phyloP scores from a whole-genome alignment of 2,329 filamentous ascomycete species.

The Xylariaceae sp. region DNA sequence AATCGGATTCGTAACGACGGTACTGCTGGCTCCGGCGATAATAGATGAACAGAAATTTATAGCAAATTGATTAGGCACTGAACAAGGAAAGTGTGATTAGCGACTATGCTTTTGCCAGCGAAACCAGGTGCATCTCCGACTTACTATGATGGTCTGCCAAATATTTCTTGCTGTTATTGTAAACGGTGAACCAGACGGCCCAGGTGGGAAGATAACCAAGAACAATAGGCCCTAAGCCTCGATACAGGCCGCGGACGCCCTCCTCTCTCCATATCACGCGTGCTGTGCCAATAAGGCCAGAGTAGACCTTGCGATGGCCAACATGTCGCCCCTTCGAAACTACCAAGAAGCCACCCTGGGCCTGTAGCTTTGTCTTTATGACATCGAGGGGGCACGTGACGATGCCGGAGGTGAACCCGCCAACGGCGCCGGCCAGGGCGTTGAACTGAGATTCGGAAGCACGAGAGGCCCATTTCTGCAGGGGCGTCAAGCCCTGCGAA shows the following conservation, averaged over 20 bases:
- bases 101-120: not conserved
- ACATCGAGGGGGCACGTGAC: slow-evolving; percentile 97
- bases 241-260: slow-evolving; percentile 83
- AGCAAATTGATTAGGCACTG: slow-evolving; percentile 62
- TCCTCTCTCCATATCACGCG: slow-evolving; percentile 82
- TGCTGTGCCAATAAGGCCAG: slow-evolving; percentile 81
- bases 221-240: slow-evolving; percentile 89
- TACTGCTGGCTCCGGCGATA: slow-evolving; percentile 85
- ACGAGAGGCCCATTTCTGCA: slow-evolving; percentile 52
- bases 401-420: slow-evolving; percentile 87
- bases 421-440: slow-evolving; percentile 78
- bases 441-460: slow-evolving; percentile 66
- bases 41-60: slow-evolving; percentile 87
- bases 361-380: slow-evolving; percentile 97
- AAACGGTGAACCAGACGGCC: slow-evolving; percentile 97
- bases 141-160: slow-evolving; percentile 63
- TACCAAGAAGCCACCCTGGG: slow-evolving; percentile 75
- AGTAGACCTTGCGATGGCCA: slow-evolving; percentile 62
- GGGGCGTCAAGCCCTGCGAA: slow-evolving; percentile 35
- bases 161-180: slow-evolving; percentile 78
- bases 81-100: slow-evolving; percentile 11
- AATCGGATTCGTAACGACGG: slow-evolving; percentile 91
- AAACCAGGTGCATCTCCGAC: slow-evolving; percentile 18
- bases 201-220: slow-evolving; percentile 94
- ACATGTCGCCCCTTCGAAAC: slow-evolving; percentile 45